Conservation (phyloP, 1,284 basidiomycete species). For the Leccinum subfulvum region DNA sequence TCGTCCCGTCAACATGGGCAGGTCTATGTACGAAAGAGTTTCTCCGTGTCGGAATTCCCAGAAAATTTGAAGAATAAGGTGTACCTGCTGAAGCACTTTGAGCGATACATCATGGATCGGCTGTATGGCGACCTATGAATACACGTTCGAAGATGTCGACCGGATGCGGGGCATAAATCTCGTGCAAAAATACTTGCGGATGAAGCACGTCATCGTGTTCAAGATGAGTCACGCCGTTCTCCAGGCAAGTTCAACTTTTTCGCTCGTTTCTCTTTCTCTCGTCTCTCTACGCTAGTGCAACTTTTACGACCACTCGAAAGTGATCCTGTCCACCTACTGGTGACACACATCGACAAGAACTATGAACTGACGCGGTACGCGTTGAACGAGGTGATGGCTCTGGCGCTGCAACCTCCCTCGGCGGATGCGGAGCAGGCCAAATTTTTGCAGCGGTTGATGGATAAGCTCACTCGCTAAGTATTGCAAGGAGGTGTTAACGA, state of each 20-base stretch:
- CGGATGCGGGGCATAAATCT: slow-evolving; percentile 86
- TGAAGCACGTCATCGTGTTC: slow-evolving; percentile 97
- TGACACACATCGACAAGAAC: slow-evolving; percentile 90
- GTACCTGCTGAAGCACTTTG: slow-evolving; percentile 89
- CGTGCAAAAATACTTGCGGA: slow-evolving; percentile 92
- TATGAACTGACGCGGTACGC: slow-evolving; percentile 77
- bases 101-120: slow-evolving; percentile 87
- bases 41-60: slow-evolving; percentile 63
- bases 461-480: slow-evolving; percentile 67
- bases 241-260: slow-evolving; percentile 54
- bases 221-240: slow-evolving; percentile 91
- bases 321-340: slow-evolving; percentile 79
- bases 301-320: slow-evolving; percentile 96
- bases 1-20: slow-evolving; percentile 59
- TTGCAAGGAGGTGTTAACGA: slow-evolving; percentile 74
- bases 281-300: slow-evolving; percentile 71
- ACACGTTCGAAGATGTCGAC: slow-evolving; percentile 71
- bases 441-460: slow-evolving; percentile 62
- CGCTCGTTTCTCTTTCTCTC: background rate
- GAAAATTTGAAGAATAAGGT: slow-evolving; percentile 84
- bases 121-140: slow-evolving; percentile 78
- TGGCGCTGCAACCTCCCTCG: slow-evolving; percentile 43
- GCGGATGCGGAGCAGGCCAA: slow-evolving; percentile 55
- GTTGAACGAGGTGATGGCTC: slow-evolving; percentile 71
- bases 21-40: slow-evolving; percentile 69